Base-by-base conservation (phyloP, 257 asterid species). In the Perilla frutescens region DNA sequence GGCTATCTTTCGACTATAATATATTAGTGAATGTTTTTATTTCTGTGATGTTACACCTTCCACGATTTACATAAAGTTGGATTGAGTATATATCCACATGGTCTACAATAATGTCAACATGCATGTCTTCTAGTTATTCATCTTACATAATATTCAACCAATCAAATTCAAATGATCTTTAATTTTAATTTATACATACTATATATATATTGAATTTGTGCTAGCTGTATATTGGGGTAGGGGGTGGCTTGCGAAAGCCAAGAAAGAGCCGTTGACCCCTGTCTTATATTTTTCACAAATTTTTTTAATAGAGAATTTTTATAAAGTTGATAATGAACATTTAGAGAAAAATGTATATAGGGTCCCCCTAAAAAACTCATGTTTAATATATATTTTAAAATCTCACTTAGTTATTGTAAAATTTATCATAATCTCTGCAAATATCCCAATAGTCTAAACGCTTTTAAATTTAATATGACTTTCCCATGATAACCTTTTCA, bases 311-410 rank as follows among this genome's bases (percentile, higher is more conserved):
- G 0, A 20, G 26, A 20, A 0, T 20, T 20, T 20, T 20, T 20
- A 20, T 20, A 12, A 41, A 26, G 31, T 73, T 73, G 54, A 61
- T 72, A 53, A 62, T 34, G 31, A 39, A 71, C 74, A 72, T 67
- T 47, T 20, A 20, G 26, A 20, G 26, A 20, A 20, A 20, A 20
- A 20, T 20, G 26, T 20, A 20, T 20, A 20, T 20, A 20, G 26
- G 26, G 26, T 20, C 26, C 26, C 26, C 26, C 26, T 0, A 20
- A 20, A 20, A 20, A 20, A 20, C 26, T 20, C 26, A 20, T 20
- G 26, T 20, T 20, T 20, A 20, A 20, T 20, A 20, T 20, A 20
- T 20, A 20, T 20, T 20, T 20, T 20, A 20, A 20, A 20, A 20
- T 20, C 26, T 20, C 26, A 20, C 26, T 20, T 20, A 20, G 26